Base-by-base conservation (phyloP, 2,329 filamentous ascomycete genomes). In the Aspergillus brasiliensis region DNA sequence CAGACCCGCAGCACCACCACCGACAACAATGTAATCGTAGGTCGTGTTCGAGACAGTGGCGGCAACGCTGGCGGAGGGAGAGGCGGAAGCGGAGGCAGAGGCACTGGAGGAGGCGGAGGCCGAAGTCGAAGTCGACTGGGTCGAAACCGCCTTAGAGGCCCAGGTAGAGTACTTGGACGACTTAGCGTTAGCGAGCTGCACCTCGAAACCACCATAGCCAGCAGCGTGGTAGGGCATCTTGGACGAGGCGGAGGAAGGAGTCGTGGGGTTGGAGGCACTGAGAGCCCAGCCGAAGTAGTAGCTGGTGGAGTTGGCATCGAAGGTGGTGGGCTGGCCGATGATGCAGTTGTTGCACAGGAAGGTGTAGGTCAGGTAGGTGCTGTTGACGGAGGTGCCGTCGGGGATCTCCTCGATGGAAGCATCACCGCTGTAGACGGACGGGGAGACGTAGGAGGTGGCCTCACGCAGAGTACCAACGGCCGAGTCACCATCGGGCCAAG, bases 21-120 rank as follows among this genome's bases (percentile, higher is more conserved):
- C 64, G 28, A 66, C 61, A n/a, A 67, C 64, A 19, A 67, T 66
- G 51, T 67, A 67, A 42, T 67, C 62, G 51, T 66, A 67, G 23
- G 63, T 65, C 7, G 53, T 37, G 56, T 64, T 65, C n/a, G 58
- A 52, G 6, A 64, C 47, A 3, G 58, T 64, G n/a, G 63, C 56
- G 2, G 28, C 37, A 8, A 58, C 56, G 48, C 60, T 65, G 27
- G 63, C 52, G 1, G 49, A 40, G 28, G 62, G 60, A 7, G 28
- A 31, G 28, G 28, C 11, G 4, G 57, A 61, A 8, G 40, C 23
- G 37, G 55, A 61, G 51, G 57, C 56, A 28, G 54, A 34, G 1
- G 59, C 44, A 13, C 52, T 55, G 25, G 42, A 51, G 8, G 51
- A 49, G 8, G 59, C 58, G 19, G 57, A 56, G 10, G 59, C 55